Base-by-base conservation (phyloP, 1,284 basidiomycete genomes). In the Macrocystidia cucumis region DNA sequence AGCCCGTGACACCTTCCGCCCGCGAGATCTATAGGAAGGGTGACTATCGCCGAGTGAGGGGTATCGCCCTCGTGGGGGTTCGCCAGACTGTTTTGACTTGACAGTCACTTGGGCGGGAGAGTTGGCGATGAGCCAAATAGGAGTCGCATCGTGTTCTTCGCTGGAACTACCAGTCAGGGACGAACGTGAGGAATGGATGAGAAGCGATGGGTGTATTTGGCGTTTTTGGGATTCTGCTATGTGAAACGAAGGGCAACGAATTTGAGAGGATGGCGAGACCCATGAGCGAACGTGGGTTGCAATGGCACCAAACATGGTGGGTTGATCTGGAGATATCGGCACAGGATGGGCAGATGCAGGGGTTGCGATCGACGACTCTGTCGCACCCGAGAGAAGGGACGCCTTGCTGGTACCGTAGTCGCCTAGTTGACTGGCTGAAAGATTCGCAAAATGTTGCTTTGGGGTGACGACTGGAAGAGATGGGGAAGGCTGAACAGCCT, bases 291-390 rank as follows among this genome's bases (percentile, higher is more conserved):
- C 55, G 31, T 60, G 54, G 32, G 47, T 51, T 14, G 59, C 54
- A 20, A 63, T 41, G 5, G 51, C 42, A 35, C 42, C 48, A 21
- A 62, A 31, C 5, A 54, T 26, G 6, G 53, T 47, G 12, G 49
- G 38, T 35, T 52, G 49, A n/a, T 35, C 17, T n/a, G 29, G 28
- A 32, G 45, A 33, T 32, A 59, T 49, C 26, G 56, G 52, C 3
- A 58, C 35, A 31, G 54, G 48, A 34, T 53, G 46, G 23, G 57
- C 50, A 16, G 61, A 55, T 12, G 55, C 45, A 4, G 64, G 64
- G 5, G 63, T 65, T 5, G 62, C 56, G 35, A 65, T 43, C 29
- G 61, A 59, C 3, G 63, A 61, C 9, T 64, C 62, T 14, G 61
- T 56, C 4, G 50, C 42, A 5, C 42, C 51, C 9, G 59, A 57